Evolutionary conservation across 306 rosid genomes (phyloP).

Genomic region (Cicer yamashitae): DNA sequence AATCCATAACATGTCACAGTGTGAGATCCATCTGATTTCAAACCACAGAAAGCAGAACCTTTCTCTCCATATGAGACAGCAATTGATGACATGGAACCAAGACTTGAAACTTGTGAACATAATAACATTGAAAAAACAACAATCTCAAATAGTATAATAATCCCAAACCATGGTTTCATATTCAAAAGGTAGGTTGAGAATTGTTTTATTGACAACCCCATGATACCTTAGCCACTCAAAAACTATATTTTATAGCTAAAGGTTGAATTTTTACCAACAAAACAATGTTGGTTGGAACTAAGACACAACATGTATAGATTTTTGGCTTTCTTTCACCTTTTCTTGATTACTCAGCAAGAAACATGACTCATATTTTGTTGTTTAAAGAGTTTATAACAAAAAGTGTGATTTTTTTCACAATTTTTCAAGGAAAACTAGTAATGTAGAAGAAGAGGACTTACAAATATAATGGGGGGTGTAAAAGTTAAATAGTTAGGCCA

Average conservation of each 20-base stretch:
- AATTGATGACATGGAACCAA: constrained; percentile 92
- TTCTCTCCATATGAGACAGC: constrained; percentile 90
- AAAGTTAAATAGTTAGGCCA: constrained; percentile 7
- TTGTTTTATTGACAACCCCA: constrained; percentile 47
- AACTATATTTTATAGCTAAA: constrained; percentile 5
- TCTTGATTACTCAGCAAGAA: constrained; percentile 39
- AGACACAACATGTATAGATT: constrained; percentile 30
- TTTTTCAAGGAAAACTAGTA: constrained; percentile 29
- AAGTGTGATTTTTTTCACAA: constrained; percentile 1
- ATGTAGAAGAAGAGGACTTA: constrained; percentile 26
- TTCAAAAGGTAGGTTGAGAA: constrained; percentile 49
- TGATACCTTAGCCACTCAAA: constrained; percentile 32
- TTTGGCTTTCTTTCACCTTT: not conserved
- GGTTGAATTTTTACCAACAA: constrained; percentile 30
- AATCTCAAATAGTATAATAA: constrained; percentile 45
- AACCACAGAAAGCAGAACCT: constrained; percentile 80
- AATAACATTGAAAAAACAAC: constrained; percentile 56
- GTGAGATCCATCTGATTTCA: constrained; percentile 89
- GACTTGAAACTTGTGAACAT: constrained; percentile 59
- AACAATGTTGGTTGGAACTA: constrained; percentile 7
- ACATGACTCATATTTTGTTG: constrained; percentile 30
- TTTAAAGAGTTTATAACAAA: constrained; percentile 1
- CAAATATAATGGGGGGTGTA: not conserved
- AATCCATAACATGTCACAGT: constrained; percentile 80
- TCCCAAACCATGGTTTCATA: not conserved